A percentile compares a stretch with the other conserved stretches of the same genome.
These are phyloP conservation scores for Apiospora hydei DNA, from an alignment of 2,329 filamentous ascomycete species.

Conservation along the genomic window DNA sequence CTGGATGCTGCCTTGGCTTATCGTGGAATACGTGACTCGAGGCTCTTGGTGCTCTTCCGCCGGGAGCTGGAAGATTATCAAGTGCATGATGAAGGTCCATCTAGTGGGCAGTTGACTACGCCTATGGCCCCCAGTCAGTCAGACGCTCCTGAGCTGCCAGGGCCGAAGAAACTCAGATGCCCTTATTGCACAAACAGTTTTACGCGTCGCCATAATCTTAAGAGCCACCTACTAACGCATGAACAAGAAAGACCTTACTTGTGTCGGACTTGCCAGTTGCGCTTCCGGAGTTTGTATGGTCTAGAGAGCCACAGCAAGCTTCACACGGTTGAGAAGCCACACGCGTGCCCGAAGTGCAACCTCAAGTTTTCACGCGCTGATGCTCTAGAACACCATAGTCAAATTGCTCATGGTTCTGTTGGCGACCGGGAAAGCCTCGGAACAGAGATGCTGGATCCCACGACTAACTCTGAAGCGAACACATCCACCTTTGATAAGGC, in stretches of 20 bases:
- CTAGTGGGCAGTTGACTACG: neutral
- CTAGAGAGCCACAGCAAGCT: slow-evolving; percentile 95
- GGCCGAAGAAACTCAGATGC: slow-evolving; percentile 88
- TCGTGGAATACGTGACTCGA: neutral
- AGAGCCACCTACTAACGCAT: slow-evolving; percentile 95
- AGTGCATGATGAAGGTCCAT: neutral
- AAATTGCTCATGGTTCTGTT: too few relatives aligned
- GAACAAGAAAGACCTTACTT: slow-evolving; percentile 98
- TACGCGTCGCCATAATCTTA: slow-evolving; percentile 95
- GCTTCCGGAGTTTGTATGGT: slow-evolving; percentile 92
- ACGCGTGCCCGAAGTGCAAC: too few relatives aligned
- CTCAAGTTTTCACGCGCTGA: too few relatives aligned
- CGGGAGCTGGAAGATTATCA: neutral
- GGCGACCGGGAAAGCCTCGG: too few relatives aligned
- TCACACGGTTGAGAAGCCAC: slow-evolving; percentile 81
- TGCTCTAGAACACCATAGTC: too few relatives aligned
- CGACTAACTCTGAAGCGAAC: too few relatives aligned
- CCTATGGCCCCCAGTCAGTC: too few relatives aligned
- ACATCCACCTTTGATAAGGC: too few relatives aligned
- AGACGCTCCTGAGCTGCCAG: neutral
- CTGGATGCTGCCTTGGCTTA: neutral
- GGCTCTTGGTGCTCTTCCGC: neutral
- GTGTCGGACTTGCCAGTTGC: slow-evolving; percentile 90
- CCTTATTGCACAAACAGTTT: slow-evolving; percentile 97
- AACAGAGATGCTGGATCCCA: too few relatives aligned